These are phyloP conservation scores for Naematelia encephala DNA, from an alignment of 768 basidiomycete species.

Conservation along the genomic window DNA sequence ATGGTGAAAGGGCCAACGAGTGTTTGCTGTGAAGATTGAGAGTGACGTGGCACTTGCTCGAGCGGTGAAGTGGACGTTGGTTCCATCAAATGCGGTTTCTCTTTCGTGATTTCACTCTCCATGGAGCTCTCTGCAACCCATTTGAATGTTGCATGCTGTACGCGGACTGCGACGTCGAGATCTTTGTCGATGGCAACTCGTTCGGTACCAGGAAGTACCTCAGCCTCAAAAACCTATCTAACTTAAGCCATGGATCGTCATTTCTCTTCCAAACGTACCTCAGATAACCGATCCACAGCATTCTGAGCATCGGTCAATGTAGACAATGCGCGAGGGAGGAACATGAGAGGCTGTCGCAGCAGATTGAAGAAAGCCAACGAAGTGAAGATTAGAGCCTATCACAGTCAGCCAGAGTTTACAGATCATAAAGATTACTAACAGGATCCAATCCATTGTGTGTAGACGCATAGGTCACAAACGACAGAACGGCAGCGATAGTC, in stretches of 20 bases:
- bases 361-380: slow-evolving; percentile 62
- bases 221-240: slow-evolving; percentile 58
- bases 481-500: slow-evolving; percentile 63
- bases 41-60: slow-evolving; percentile 8
- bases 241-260: neutral
- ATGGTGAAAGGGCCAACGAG: slow-evolving; percentile 56
- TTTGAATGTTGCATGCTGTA: slow-evolving; percentile 61
- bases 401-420: slow-evolving; percentile 4
- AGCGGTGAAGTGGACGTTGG: neutral
- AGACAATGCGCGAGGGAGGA: slow-evolving; percentile 54
- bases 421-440: slow-evolving; percentile 14
- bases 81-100: slow-evolving; percentile 21
- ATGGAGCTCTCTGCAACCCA: slow-evolving; percentile 57
- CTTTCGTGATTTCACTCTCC: slow-evolving; percentile 9
- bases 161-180: slow-evolving; percentile 57
- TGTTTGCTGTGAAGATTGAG: slow-evolving; percentile 6
- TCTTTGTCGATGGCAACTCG: slow-evolving; percentile 54
- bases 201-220: slow-evolving; percentile 53
- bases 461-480: slow-evolving; percentile 65
- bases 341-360: slow-evolving; percentile 61
- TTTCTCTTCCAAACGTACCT: slow-evolving; percentile 15
- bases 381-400: slow-evolving; percentile 62
- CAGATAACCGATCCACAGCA: slow-evolving; percentile 58
- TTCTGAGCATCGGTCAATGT: slow-evolving; percentile 65
- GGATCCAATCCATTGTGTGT: slow-evolving; percentile 60